A percentile compares a stretch with the other conserved stretches of the same genome.
Evolutionary conservation across 2,329 filamentous ascomycete genomes (phyloP).

Genomic region (Magnaporthales sp.): DNA sequence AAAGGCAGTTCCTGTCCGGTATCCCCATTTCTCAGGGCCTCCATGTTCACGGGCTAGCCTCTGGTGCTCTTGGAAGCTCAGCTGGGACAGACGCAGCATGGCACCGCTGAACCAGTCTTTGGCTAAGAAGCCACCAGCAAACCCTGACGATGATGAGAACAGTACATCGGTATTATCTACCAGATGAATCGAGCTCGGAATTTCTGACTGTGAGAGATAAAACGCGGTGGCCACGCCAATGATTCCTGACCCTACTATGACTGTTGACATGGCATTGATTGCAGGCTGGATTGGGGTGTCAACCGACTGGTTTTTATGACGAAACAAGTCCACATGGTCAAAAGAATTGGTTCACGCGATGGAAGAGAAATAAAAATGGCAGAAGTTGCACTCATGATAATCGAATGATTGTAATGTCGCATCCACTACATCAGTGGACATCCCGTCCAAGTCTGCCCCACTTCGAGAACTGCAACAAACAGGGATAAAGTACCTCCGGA

Average conservation of each 20-base stretch:
- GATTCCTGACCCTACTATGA: constrained; percentile 62
- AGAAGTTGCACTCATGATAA: background rate
- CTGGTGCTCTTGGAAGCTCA: constrained; percentile 63
- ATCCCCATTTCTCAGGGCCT: constrained; percentile 45
- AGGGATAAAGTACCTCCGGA: background rate
- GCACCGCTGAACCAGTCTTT: constrained; percentile 59
- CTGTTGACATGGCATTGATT: constrained; percentile 29
- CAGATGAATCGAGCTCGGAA: constrained; percentile 33
- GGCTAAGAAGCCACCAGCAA: constrained; percentile 67
- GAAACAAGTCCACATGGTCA: background rate
- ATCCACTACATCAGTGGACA: background rate
- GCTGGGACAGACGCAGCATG: constrained; percentile 47
- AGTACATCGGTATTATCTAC: constrained; percentile 42
- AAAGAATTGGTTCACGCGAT: background rate
- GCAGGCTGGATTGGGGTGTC: background rate
- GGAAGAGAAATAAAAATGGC: background rate
- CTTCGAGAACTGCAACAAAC: background rate
- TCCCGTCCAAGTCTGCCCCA: background rate
- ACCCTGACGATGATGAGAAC: constrained; percentile 66
- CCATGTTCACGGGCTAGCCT: constrained; percentile 50
- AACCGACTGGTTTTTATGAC: background rate
- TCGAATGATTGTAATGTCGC: background rate
- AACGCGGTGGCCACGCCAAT: constrained; percentile 63
- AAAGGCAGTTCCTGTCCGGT: constrained; percentile 46
- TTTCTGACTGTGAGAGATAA: constrained; percentile 50